Evolutionary conservation across 257 asterid species (phyloP).

Genomic region (Fraxinus pennsylvanica): DNA sequence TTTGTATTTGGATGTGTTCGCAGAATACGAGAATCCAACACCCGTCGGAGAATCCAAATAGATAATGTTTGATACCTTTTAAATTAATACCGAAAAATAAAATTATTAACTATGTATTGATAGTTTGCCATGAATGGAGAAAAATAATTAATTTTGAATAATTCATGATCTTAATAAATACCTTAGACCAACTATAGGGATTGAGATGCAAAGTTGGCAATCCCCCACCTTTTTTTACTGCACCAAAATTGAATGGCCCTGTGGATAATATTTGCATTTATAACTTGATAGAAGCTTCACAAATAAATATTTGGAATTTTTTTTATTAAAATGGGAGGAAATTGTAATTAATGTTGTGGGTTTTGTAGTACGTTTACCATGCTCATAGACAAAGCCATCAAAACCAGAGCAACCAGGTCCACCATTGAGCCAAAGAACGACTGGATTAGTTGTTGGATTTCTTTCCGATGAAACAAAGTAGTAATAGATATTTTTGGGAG

Average conservation of each 20-base stretch:
- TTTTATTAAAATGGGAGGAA: too few species aligned
- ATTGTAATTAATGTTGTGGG: too few species aligned
- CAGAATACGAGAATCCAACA: constrained; percentile 59
- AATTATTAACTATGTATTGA: too few species aligned
- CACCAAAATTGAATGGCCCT: constrained; percentile 68
- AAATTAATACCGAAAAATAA: too few species aligned
- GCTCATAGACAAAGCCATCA: constrained; percentile 72
- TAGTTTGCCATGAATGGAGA: too few species aligned
- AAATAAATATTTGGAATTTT: background rate
- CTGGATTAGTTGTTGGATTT: constrained; percentile 47
- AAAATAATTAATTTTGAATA: too few species aligned
- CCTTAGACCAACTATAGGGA: constrained; percentile 67
- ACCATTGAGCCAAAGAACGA: constrained; percentile 68
- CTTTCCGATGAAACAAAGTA: constrained; percentile 60
- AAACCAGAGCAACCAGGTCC: constrained; percentile 74
- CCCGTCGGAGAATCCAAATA: constrained; percentile 68
- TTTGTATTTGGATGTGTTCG: constrained; percentile 14
- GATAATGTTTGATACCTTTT: constrained; percentile 49
- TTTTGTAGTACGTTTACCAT: constrained; percentile 33
- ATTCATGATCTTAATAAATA: background rate
- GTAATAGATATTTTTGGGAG: constrained; percentile 51
- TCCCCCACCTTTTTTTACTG: constrained; percentile 37
- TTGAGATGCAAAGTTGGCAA: constrained; percentile 60
- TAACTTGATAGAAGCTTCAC: background rate
- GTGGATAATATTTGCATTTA: constrained; percentile 16